Percentiles rank a stretch among this genome's conserved stretches.
These are phyloP conservation scores for Santalum album DNA, from an alignment of 164 flowering plant genomes.

Conservation along the genomic window DNA sequence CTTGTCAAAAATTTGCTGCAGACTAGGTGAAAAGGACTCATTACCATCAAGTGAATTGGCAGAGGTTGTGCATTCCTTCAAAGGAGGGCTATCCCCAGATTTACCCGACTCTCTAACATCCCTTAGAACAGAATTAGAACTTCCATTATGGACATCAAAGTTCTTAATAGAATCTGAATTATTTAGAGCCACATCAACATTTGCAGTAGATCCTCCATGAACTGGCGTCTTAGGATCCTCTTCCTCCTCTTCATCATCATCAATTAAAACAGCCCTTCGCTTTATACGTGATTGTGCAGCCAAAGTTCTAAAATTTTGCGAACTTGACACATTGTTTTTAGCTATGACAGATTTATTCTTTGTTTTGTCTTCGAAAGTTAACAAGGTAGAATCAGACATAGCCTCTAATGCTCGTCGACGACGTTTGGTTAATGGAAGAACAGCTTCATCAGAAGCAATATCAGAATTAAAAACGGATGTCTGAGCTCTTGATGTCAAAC, in stretches of 20 bases:
- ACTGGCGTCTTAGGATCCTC: constrained; percentile 18
- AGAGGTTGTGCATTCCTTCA: constrained; percentile 20
- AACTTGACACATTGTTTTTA: constrained; percentile 24
- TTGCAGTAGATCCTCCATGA: background rate
- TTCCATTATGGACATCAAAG: background rate
- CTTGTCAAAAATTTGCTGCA: constrained; percentile 26
- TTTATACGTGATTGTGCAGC: constrained; percentile 23
- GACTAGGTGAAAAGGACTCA: constrained; percentile 17
- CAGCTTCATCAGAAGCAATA: constrained; percentile 42
- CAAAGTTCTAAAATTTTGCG: constrained; percentile 17
- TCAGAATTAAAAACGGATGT: constrained; percentile 16
- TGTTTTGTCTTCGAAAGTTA: constrained; percentile 20
- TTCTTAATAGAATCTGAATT: background rate
- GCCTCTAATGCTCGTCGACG: constrained; percentile 41
- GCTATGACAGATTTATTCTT: constrained; percentile 9
- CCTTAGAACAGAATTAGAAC: constrained; percentile 6
- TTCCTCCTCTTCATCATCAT: constrained; percentile 49
- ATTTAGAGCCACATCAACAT: background rate
- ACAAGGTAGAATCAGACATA: constrained; percentile 29
- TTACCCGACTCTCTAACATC: constrained; percentile 11
- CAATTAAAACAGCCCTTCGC: constrained; percentile 55
- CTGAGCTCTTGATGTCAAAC: constrained; percentile 18
- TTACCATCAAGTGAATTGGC: constrained; percentile 3
- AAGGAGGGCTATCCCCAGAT: constrained; percentile 8
- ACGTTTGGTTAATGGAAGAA: constrained; percentile 45